phyloP scores from a whole-genome alignment of 768 basidiomycete species.

The Auricularia cornea region DNA sequence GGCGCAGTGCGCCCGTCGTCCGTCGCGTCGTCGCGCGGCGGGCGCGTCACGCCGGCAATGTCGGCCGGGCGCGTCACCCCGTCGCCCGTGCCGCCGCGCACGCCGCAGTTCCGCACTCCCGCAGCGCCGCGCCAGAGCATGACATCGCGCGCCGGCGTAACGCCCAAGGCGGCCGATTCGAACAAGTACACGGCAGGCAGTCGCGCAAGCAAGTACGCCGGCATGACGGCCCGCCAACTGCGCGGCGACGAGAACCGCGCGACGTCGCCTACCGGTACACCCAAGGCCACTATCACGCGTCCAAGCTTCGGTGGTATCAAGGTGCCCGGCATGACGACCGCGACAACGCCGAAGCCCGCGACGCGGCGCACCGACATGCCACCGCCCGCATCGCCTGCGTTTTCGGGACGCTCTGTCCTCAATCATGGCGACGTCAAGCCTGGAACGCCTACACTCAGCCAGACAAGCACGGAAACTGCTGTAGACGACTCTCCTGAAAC shows the following conservation, averaged over 20 bases:
- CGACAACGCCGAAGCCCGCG: slow-evolving; percentile 2
- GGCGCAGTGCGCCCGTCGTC: slow-evolving; percentile 62
- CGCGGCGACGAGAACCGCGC: slow-evolving; percentile 28
- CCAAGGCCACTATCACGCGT: slow-evolving; percentile 3
- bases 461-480: slow-evolving; percentile 12
- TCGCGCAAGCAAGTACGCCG: slow-evolving; percentile 74
- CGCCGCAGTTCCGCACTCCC: background rate
- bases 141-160: background rate
- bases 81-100: slow-evolving; percentile 19
- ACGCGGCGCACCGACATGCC: slow-evolving; percentile 43
- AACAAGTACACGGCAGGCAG: slow-evolving; percentile 68
- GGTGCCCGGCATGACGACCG: background rate
- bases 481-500: slow-evolving; percentile 9
- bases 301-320: slow-evolving; percentile 5
- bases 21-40: slow-evolving; percentile 60
- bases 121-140: background rate
- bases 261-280: background rate
- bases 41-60: slow-evolving; percentile 27
- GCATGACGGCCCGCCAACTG: slow-evolving; percentile 79
- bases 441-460: slow-evolving; percentile 10
- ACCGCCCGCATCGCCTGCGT: slow-evolving; percentile 59
- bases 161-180: slow-evolving; percentile 12
- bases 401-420: slow-evolving; percentile 26
- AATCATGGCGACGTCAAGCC: slow-evolving; percentile 5
- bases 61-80: slow-evolving; percentile 51